These are phyloP conservation scores for Strobilomyces confusus DNA, from an alignment of 768 basidiomycete genomes.

Conservation along the genomic window DNA sequence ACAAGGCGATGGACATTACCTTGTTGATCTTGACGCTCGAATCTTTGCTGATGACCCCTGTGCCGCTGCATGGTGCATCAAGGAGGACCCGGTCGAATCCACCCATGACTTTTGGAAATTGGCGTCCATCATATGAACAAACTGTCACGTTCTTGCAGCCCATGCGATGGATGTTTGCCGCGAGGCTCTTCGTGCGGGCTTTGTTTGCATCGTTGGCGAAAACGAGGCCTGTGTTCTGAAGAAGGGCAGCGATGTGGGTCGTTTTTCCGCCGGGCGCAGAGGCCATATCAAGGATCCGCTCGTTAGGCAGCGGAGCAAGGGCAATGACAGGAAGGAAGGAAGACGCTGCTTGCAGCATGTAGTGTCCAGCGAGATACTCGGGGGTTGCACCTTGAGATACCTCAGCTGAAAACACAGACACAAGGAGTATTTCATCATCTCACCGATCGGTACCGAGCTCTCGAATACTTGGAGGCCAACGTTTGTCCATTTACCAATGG, in stretches of 20 bases:
- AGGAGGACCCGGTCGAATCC: slow-evolving; percentile 97
- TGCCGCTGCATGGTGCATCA: slow-evolving; percentile 97
- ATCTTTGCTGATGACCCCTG: slow-evolving; percentile 98
- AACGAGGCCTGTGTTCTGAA: slow-evolving; percentile 96
- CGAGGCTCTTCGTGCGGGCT: slow-evolving; percentile 90
- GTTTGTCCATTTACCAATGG: slow-evolving; percentile 99
- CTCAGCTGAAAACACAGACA: not conserved
- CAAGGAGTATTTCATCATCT: slow-evolving; percentile 1
- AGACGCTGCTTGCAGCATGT: slow-evolving; percentile 98
- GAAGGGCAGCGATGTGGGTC: slow-evolving; percentile 93
- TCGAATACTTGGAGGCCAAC: slow-evolving; percentile 99
- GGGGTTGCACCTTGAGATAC: slow-evolving; percentile 75
- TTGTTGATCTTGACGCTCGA: slow-evolving; percentile 97
- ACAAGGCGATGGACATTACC: slow-evolving; percentile 40
- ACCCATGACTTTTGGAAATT: slow-evolving; percentile 98
- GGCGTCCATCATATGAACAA: slow-evolving; percentile 94
- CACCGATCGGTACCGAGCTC: slow-evolving; percentile 90
- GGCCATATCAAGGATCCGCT: slow-evolving; percentile 97
- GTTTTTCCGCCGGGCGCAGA: slow-evolving; percentile 98
- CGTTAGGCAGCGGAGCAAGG: slow-evolving; percentile 85
- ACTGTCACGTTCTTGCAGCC: slow-evolving; percentile 98
- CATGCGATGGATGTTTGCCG: slow-evolving; percentile 93
- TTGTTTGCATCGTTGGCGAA: slow-evolving; percentile 98
- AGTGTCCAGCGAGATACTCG: slow-evolving; percentile 97
- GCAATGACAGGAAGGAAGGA: slow-evolving; percentile 99